Evolutionary conservation across 2,329 filamentous ascomycete genomes (phyloP).

Genomic region (Capronia americana): DNA sequence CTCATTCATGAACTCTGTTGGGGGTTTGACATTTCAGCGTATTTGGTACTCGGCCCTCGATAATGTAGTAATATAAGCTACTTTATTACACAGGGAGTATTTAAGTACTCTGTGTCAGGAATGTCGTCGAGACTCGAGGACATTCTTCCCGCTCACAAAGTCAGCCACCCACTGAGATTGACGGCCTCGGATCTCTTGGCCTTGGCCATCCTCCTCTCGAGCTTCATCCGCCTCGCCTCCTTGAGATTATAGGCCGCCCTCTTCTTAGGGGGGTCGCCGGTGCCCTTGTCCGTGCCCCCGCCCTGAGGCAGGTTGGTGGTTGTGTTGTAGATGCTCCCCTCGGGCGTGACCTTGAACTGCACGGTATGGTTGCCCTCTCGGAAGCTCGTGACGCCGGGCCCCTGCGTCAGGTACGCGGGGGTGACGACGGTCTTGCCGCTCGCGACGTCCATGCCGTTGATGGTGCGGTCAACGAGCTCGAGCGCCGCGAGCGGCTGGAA

Average conservation of each 20-base stretch:
- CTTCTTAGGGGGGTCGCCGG: conserved; percentile 2
- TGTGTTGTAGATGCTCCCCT: conserved; percentile 30
- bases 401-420: conserved; percentile 59
- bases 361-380: conserved; percentile 42
- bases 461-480: conserved; percentile 66
- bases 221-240: conserved; percentile 16
- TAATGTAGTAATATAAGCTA: too few species aligned
- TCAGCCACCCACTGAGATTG: not conserved
- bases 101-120: not conserved
- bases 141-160: not conserved
- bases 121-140: not conserved
- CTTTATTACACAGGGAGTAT: too few species aligned
- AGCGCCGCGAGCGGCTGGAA: conserved; percentile 64
- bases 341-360: conserved; percentile 34
- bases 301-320: conserved; percentile 37
- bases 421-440: conserved; percentile 53
- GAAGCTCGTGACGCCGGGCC: conserved; percentile 57
- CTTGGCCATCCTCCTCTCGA: not conserved
- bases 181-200: not conserved
- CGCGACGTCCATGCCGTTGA: conserved; percentile 62
- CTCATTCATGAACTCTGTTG: too few species aligned
- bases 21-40: too few species aligned
- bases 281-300: conserved; percentile 6
- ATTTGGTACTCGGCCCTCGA: too few species aligned
- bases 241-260: conserved; percentile 18